Conservation (phyloP, 805 yeast genomes). For the Zygosaccharomyces bailii region DNA sequence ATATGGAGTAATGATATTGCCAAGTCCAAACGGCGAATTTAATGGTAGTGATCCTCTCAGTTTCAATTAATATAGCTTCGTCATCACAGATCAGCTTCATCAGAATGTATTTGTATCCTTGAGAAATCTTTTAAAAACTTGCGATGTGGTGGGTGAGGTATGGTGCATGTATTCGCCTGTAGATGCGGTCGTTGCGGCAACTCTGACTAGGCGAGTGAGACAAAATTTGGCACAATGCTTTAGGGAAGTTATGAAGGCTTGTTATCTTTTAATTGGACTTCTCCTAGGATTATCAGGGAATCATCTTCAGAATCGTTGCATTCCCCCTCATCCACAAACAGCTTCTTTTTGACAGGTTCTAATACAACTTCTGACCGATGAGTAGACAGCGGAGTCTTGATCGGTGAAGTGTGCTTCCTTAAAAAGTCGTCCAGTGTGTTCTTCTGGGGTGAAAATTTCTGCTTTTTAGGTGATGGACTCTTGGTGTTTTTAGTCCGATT, state of each 20-base stretch:
- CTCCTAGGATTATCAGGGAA: conserved; percentile 25
- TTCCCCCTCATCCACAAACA: conserved; percentile 25
- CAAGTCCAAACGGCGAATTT: neutral
- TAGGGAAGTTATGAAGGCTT: neutral
- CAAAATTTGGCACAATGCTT: neutral
- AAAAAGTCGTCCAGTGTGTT: conserved; percentile 29
- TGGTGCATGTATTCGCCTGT: too few species aligned
- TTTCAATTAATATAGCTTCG: too few species aligned
- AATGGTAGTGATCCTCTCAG: too few species aligned
- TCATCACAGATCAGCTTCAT: too few species aligned
- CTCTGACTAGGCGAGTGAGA: neutral
- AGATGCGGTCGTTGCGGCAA: neutral
- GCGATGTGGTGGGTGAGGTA: too few species aligned
- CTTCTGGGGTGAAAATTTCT: conserved; percentile 19
- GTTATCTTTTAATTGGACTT: neutral
- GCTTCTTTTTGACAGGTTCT: conserved; percentile 17
- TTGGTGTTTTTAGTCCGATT: conserved; percentile 6
- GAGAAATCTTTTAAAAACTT: too few species aligned
- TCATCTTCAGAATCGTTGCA: conserved; percentile 10
- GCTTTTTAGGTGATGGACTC: conserved; percentile 8
- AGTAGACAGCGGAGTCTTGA: conserved; percentile 8
- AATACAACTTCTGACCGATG: conserved; percentile 3
- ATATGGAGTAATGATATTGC: neutral
- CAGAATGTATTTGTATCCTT: too few species aligned
- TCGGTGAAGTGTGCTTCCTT: conserved; percentile 23